phyloP scores from a whole-genome alignment of 1,284 basidiomycete species.

The Ceratobasidium sp. region DNA sequence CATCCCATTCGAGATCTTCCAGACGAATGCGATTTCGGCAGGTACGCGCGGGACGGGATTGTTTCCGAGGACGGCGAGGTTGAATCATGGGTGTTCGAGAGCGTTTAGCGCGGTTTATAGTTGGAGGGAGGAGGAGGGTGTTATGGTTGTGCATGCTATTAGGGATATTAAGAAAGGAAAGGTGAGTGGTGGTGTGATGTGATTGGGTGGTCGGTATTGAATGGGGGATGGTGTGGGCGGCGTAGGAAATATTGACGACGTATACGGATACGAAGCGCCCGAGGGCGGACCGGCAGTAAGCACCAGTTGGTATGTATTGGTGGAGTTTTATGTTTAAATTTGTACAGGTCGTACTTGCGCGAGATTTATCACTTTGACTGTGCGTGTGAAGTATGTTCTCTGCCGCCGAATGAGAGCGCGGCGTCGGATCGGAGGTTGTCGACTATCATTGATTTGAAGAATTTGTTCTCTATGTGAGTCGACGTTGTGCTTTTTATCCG shows the following conservation, averaged over 20 bases:
- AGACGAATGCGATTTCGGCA: conserved; percentile 70
- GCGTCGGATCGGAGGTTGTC: conserved; percentile 60
- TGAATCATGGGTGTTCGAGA: conserved; percentile 72
- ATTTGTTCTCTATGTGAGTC: conserved; percentile 31
- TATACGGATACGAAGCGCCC: conserved; percentile 67
- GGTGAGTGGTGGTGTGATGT: conserved; percentile 53
- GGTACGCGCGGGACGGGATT: conserved; percentile 62
- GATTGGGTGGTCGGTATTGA: neutral
- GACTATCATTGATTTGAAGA: conserved; percentile 59
- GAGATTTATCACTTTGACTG: conserved; percentile 68
- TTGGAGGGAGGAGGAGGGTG: conserved; percentile 52
- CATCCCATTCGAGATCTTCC: conserved; percentile 62
- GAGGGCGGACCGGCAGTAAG: conserved; percentile 63
- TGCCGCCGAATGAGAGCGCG: conserved; percentile 59
- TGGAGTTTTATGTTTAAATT: neutral
- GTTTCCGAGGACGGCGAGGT: conserved; percentile 68
- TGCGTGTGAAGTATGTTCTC: conserved; percentile 65
- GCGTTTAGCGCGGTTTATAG: conserved; percentile 72
- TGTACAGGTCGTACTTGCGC: conserved; percentile 59
- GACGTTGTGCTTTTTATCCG: neutral
- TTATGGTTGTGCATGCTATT: conserved; percentile 64
- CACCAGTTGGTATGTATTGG: conserved; percentile 6
- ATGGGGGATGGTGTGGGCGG: conserved; percentile 3
- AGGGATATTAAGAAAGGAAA: conserved; percentile 63
- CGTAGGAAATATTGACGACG: conserved; percentile 68